These are phyloP conservation scores for Articulospora tetracladia DNA, from an alignment of 495 filamentous ascomycete genomes.

Conservation along the genomic window DNA sequence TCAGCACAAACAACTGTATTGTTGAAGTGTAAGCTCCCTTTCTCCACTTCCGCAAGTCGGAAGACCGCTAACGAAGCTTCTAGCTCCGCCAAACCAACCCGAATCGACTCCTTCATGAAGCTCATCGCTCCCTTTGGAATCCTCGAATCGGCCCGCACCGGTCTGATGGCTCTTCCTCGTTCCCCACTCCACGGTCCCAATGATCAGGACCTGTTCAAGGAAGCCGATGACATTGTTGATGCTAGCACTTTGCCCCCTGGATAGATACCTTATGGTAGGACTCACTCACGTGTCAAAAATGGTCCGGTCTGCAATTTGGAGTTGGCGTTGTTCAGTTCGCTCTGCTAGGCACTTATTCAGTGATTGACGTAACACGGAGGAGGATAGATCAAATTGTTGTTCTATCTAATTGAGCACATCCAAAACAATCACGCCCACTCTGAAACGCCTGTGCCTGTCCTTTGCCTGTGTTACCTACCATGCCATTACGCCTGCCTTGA, in stretches of 20 bases:
- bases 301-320: constrained; percentile 5
- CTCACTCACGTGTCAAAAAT: constrained; percentile 17
- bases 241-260: constrained; percentile 89
- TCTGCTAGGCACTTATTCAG: neutral
- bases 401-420: constrained; percentile 16
- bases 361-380: neutral
- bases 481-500: constrained; percentile 3
- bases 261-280: constrained; percentile 41
- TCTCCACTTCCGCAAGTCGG: neutral
- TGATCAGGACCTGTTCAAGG: constrained; percentile 72
- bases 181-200: constrained; percentile 73
- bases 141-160: constrained; percentile 88
- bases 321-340: constrained; percentile 14
- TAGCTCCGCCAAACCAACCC: constrained; percentile 85
- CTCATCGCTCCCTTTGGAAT: constrained; percentile 94
- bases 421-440: neutral
- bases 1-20: constrained; percentile 96
- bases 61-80: constrained; percentile 3
- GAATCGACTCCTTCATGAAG: constrained; percentile 98
- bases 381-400: constrained; percentile 3
- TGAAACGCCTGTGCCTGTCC: neutral
- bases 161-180: constrained; percentile 93
- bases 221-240: constrained; percentile 88
- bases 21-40: constrained; percentile 78
- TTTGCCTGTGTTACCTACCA: neutral